Base-by-base conservation (phyloP, 148 eudicot species). In the Rhododendron vialii region DNA sequence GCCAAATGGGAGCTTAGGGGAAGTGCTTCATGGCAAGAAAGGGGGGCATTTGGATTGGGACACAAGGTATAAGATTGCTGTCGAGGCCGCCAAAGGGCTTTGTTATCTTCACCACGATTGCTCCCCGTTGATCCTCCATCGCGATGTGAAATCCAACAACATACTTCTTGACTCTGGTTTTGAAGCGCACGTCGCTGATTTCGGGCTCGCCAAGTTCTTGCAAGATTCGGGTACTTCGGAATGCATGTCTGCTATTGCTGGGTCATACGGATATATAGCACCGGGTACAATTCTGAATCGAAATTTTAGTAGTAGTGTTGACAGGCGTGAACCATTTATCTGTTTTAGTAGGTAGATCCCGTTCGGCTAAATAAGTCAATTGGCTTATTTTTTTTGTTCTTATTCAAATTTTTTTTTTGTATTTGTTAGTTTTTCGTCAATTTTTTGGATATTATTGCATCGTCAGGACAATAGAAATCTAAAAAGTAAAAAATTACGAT, bases 101-200 rank as follows among this genome's bases (percentile, higher is more conserved):
- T 95, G 97, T 89, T 96, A 96, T 88, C 96, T 96, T 79, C 99
- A 96, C 86, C 98, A 96, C 79, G 99, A 96, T 84, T 95, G 98
- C 86, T 96, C 98, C 0, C 99, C 99, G 0, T 77, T 94, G 86
- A 96, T 96, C 73, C 91, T 96, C 85, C 99, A 96, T 67, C 93
- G 99, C 5, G 99, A 96, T 90, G 98, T 96, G 55, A 96, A 96
- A 89, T 95, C 98, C 8, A 96, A 95, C 83, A 96, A 96, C 86
- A 96, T 96, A 45, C 92, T 96, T 47, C 84, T 96, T 84, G 98
- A 96, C 84, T 87, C 94, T 7, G 89, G 86, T 88, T 95, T 92
- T 87, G 99, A 96, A 85, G 99, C 99, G 75, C 99, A 95, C 84
- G 99, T 96, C 59, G 99, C 99, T 59, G 99, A 96, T 93, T 96